Conservation (phyloP, 306 rosid genomes). For the Fragaria iinumae region DNA sequence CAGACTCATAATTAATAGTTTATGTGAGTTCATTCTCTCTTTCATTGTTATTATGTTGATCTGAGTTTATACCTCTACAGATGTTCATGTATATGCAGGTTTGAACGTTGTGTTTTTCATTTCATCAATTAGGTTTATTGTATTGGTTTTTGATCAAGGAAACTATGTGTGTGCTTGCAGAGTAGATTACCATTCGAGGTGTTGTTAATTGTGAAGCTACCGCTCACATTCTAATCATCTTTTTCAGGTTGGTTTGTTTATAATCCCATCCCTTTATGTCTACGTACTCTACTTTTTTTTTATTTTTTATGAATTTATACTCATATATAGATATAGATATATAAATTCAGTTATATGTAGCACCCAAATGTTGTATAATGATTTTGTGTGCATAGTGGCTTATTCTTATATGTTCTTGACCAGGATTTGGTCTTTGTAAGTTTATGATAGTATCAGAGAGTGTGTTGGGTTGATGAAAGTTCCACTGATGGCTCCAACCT, state of each 20-base stretch:
- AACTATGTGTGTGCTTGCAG: constrained; percentile 32
- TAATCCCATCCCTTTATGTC: constrained; percentile 1
- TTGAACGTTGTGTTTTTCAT: background rate
- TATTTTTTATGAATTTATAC: no score
- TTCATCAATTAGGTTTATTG: background rate
- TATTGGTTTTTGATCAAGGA: background rate
- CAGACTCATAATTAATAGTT: no score
- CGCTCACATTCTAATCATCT: constrained; percentile 1
- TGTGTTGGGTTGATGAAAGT: background rate
- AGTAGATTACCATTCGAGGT: constrained; percentile 40
- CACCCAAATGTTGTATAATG: background rate
- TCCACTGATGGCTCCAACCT: background rate
- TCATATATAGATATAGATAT: background rate
- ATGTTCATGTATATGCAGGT: background rate
- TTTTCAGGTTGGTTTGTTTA: constrained; percentile 15
- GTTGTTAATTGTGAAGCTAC: constrained; percentile 8
- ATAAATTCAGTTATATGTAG: background rate
- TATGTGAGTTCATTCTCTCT: no score
- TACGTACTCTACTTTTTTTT: no score
- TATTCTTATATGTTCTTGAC: background rate
- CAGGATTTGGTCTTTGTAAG: background rate
- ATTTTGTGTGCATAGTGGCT: background rate
- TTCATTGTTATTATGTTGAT: no score
- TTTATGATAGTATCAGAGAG: background rate
- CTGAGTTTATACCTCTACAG: no score